Evolutionary conservation across 352 stramenopile genomes (phyloP).

Genomic region (Phytopythium oedochilum): DNA sequence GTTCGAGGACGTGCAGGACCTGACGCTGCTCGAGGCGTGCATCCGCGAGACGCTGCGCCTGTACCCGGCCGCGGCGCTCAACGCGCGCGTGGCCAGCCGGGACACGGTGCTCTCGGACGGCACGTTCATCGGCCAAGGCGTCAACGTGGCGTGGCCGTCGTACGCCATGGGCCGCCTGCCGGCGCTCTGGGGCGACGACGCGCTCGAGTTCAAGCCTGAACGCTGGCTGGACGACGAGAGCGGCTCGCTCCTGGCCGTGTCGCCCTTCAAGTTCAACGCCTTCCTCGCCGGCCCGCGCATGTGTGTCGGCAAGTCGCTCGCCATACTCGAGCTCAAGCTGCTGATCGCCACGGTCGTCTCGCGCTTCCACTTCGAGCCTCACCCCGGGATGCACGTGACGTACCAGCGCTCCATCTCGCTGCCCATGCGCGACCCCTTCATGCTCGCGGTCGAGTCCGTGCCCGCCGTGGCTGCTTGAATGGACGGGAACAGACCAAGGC

Average conservation of each 20-base stretch:
- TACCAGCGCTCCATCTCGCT: conserved; percentile 28
- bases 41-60: conserved; percentile 63
- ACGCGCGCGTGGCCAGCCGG: conserved; percentile 4
- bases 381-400: conserved; percentile 11
- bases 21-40: conserved; percentile 58
- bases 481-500: no score
- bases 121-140: conserved; percentile 33
- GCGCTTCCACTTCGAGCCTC: conserved; percentile 27
- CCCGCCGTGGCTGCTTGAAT: not conserved
- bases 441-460: not conserved
- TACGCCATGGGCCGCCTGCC: conserved; percentile 50
- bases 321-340: conserved; percentile 57
- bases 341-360: conserved; percentile 30
- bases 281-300: conserved; percentile 54
- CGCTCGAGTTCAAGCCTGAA: conserved; percentile 41
- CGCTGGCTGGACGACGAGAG: conserved; percentile 28
- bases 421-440: conserved; percentile 17
- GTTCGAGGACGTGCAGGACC: conserved; percentile 37
- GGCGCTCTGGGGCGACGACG: conserved; percentile 44
- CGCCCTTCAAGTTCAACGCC: conserved; percentile 39
- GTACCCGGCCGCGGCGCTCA: conserved; percentile 36
- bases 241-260: conserved; percentile 7
- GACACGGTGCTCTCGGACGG: conserved; percentile 53
- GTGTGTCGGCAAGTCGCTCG: conserved; percentile 49
- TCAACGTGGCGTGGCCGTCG: conserved; percentile 15